A percentile compares a stretch with the other conserved stretches of the same genome.
These are phyloP conservation scores for Isatis lusitanica DNA, from an alignment of 441 rosid species.

Conservation along the genomic window DNA sequence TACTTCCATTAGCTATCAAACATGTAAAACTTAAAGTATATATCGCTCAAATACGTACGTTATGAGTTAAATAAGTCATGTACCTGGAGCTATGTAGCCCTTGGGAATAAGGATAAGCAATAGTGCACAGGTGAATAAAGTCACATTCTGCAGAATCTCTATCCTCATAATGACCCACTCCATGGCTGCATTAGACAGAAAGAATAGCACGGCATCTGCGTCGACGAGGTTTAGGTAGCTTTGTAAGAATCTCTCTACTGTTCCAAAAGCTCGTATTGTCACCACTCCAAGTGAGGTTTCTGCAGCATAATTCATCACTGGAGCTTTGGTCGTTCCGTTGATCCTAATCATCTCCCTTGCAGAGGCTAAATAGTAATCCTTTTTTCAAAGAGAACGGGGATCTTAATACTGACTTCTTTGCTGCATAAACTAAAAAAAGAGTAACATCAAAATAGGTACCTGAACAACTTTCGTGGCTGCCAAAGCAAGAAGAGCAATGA, in stretches of 20 bases:
- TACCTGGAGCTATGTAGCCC: conserved; percentile 66
- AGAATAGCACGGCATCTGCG: conserved; percentile 67
- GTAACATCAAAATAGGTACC: conserved; percentile 42
- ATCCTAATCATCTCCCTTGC: conserved; percentile 82
- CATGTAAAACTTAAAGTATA: background rate
- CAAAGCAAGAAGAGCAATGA: conserved; percentile 60
- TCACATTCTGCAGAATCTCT: conserved; percentile 69
- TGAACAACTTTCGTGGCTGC: conserved; percentile 65
- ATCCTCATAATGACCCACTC: conserved; percentile 80
- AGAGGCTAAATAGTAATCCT: conserved; percentile 75
- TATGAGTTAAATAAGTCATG: background rate
- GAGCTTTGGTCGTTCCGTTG: conserved; percentile 91
- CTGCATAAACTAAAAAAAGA: background rate
- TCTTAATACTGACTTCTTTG: background rate
- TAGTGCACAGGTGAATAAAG: conserved; percentile 72
- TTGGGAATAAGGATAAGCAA: conserved; percentile 71
- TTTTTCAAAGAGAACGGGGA: conserved; percentile 1
- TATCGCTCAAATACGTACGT: background rate
- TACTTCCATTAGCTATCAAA: background rate
- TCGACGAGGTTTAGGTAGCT: conserved; percentile 70
- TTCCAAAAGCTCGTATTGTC: conserved; percentile 82
- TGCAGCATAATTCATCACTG: conserved; percentile 77
- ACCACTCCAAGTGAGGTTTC: conserved; percentile 81
- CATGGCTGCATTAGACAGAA: conserved; percentile 67
- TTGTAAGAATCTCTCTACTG: conserved; percentile 58